These are phyloP conservation scores for Kodamaea laetipori DNA, from an alignment of 805 yeast species.

Conservation along the genomic window DNA sequence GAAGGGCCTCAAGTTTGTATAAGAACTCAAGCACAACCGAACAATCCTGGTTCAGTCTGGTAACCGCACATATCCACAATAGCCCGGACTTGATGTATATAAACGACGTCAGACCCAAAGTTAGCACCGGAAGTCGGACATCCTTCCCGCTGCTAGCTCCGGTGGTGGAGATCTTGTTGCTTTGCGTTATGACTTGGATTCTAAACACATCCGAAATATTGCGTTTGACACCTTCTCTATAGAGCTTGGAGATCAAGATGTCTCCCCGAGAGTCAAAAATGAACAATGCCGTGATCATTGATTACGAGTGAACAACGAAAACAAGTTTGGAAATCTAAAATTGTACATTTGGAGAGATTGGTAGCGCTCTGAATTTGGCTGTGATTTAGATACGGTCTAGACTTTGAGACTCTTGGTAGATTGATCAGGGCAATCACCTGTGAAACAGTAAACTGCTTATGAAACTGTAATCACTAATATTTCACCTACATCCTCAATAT, in stretches of 20 bases:
- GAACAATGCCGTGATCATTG: constrained; percentile 83
- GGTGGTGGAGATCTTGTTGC: constrained; percentile 20
- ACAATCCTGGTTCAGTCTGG: constrained; percentile 86
- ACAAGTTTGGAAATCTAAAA: neutral
- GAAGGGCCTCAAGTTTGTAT: constrained; percentile 56
- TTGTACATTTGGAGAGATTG: neutral
- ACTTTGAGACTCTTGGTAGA: too few relatives aligned
- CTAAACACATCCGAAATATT: constrained; percentile 86
- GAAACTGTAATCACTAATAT: too few relatives aligned
- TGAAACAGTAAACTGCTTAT: too few relatives aligned
- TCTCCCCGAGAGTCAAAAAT: constrained; percentile 82
- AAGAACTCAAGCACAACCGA: constrained; percentile 78
- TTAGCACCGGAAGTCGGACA: constrained; percentile 52
- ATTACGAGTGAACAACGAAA: neutral
- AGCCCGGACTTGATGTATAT: constrained; percentile 65
- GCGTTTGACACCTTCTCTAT: constrained; percentile 73
- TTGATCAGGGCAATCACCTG: too few relatives aligned
- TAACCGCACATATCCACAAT: constrained; percentile 85
- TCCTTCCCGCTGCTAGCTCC: constrained; percentile 21
- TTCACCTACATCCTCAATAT: too few relatives aligned
- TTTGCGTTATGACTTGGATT: constrained; percentile 81
- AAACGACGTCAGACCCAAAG: constrained; percentile 91
- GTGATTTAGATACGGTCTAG: too few relatives aligned
- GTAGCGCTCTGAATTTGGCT: constrained; percentile 1
- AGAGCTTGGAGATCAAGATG: constrained; percentile 70